These are phyloP conservation scores for Murraya paniculata DNA, from an alignment of 345 rosid species.

Conservation along the genomic window DNA sequence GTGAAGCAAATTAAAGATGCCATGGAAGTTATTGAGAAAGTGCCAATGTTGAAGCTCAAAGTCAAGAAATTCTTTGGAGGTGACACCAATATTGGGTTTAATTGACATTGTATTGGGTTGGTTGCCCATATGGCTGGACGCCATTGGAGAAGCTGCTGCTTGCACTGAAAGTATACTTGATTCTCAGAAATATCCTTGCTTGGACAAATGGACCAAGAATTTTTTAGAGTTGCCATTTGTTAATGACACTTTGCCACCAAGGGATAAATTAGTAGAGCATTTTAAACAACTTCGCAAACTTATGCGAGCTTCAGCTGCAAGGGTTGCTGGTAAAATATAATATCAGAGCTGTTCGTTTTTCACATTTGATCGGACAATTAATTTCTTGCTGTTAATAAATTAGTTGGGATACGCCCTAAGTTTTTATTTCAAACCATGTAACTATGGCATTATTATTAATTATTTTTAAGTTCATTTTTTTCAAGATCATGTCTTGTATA, in stretches of 20 bases:
- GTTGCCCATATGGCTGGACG: conserved; percentile 8
- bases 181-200: background rate
- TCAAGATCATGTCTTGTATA: no score
- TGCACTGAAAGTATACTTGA: background rate
- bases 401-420: no score
- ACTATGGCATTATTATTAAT: no score
- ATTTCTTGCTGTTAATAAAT: no score
- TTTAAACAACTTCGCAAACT: no score
- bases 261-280: background rate
- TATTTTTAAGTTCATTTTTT: no score
- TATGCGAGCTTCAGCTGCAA: no score
- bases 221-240: background rate
- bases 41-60: background rate
- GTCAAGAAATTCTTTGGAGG: conserved; percentile 18
- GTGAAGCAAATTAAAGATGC: conserved; percentile 18
- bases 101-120: conserved; percentile 11
- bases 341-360: no score
- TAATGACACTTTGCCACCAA: background rate
- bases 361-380: no score
- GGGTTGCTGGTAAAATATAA: no score
- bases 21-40: conserved; percentile 12
- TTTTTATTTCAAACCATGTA: no score
- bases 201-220: conserved; percentile 8
- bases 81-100: background rate
- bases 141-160: conserved; percentile 1